Evolutionary conservation across 192 early-diverging fungal genomes (phyloP).

Genomic region (Coemansia javaensis): DNA sequence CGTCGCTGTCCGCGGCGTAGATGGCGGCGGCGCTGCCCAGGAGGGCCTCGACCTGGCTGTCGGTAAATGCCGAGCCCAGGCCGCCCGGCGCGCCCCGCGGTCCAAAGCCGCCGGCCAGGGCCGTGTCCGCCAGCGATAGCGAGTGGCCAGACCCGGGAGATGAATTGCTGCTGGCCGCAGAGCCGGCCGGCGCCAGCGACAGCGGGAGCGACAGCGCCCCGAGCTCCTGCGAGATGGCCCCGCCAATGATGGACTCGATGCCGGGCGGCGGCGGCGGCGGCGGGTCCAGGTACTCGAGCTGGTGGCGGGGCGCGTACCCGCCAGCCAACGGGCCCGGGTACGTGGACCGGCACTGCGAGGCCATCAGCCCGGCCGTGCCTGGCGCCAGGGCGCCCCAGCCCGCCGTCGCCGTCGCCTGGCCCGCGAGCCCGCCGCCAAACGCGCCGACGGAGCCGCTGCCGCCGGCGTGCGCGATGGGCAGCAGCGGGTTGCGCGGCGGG

Average conservation of each 20-base stretch:
- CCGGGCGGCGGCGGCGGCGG: no score
- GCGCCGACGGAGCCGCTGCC: no score
- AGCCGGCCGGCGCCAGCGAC: neutral
- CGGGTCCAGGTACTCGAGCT: no score
- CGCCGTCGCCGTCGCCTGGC: no score
- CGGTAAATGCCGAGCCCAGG: constrained; percentile 2
- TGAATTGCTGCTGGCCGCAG: neutral
- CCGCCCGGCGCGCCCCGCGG: neutral
- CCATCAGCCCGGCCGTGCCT: neutral
- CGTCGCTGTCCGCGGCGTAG: constrained; percentile 4
- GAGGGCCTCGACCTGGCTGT: constrained; percentile 16
- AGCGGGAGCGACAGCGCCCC: constrained; percentile 2
- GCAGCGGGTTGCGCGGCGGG: neutral
- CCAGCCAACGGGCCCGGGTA: no score
- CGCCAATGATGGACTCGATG: neutral
- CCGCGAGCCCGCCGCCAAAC: no score
- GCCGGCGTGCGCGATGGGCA: neutral
- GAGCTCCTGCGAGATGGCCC: neutral
- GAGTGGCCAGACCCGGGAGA: constrained; percentile 4
- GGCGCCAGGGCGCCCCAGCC: no score
- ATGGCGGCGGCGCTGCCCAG: constrained; percentile 1
- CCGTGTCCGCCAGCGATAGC: neutral
- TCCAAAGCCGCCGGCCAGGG: neutral
- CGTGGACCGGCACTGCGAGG: neutral
- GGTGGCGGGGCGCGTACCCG: no score